Base-by-base conservation (phyloP, 495 filamentous ascomycete genomes). In the Penicillium canariense region DNA sequence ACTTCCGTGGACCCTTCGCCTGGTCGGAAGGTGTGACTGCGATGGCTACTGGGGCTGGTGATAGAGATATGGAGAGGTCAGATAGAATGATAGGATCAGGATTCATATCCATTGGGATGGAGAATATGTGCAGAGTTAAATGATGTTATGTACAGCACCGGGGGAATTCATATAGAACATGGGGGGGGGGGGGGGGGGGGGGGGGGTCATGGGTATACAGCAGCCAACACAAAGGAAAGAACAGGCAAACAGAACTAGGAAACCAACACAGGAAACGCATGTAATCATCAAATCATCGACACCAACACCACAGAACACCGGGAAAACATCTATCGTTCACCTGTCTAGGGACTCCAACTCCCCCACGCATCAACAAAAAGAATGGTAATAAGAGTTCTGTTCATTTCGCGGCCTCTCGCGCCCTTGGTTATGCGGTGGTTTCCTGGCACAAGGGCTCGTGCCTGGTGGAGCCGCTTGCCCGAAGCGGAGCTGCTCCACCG, bases 201-300 rank as follows among this genome's bases (percentile, higher is more conserved):
- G 30, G 26, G 48, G 26, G 20, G 30, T 30, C n/a, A n/a, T 25
- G 53, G 55, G 55, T 59, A 59, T 59, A 59, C 50, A 59, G 36
- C 56, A 46, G 26, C 36, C n/a, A n/a, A n/a, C n/a, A 48, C 15
- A 36, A 38, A 30, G 20, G 20, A 42, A 25, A 40, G 17, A 43
- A 8, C 6, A 43, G 25, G 14, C 40, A 38, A 38, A 38, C 40
- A 11, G 20, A 43, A 25, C 7, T 6, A 43, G 4, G 12, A 35
- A 38, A 38, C 15, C 12, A 18, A 46, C 25, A 46, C 43, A 35
- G 40, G 39, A 50, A 20, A 50, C 34, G 50, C 46, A 53, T 57
- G 32, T 5, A 51, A 57, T 54, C 56, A 54, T 59, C 45, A 59
- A 36, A 50, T 57, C 54, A 44, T 59, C 48, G 46, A 25, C 23